Evolutionary conservation across 177 flowering plant genomes (phyloP).

Genomic region (Telopea speciosissima): DNA sequence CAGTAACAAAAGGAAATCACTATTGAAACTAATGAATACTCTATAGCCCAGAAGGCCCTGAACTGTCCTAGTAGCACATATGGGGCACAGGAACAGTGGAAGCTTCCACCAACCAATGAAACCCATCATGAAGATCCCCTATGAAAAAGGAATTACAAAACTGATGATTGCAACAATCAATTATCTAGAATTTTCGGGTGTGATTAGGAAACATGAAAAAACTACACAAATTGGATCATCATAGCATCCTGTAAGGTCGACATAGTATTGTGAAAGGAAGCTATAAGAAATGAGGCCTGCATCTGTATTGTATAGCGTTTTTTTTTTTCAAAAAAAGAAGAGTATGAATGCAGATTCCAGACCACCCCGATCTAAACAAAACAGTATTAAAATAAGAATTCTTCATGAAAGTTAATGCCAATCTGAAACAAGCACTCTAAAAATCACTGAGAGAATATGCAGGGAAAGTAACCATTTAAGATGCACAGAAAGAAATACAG

Average conservation of each 20-base stretch:
- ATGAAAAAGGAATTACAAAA: too few species aligned
- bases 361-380: neutral
- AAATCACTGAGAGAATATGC: too few species aligned
- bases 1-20: neutral
- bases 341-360: neutral
- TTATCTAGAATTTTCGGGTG: neutral
- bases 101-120: neutral
- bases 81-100: neutral
- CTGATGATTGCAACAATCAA: neutral
- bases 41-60: neutral
- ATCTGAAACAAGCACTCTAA: neutral
- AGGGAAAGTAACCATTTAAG: neutral
- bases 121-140: neutral
- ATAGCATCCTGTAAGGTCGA: neutral
- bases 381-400: too few species aligned
- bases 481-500: neutral
- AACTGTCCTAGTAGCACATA: too few species aligned
- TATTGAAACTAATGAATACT: neutral
- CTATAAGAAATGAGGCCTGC: too few species aligned
- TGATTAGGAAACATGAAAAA: neutral
- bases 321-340: too few species aligned
- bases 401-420: too few species aligned
- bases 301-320: too few species aligned
- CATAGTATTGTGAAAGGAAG: neutral
- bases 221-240: neutral